A percentile compares a stretch with the other conserved stretches of the same genome.
These are phyloP conservation scores for Arthrinium puccinioides DNA, from an alignment of 2,329 filamentous ascomycete species.

Conservation along the genomic window DNA sequence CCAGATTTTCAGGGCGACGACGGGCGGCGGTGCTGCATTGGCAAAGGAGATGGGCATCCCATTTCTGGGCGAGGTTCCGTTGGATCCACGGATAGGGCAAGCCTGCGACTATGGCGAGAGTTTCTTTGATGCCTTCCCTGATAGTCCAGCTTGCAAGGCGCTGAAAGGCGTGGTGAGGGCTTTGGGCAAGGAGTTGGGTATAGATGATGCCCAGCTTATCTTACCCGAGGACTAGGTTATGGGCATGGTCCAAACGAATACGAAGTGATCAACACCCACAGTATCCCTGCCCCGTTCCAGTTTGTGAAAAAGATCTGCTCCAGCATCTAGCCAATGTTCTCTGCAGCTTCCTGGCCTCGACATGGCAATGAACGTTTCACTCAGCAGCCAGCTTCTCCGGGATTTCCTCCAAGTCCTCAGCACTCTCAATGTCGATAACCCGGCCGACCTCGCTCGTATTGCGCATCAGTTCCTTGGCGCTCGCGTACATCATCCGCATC, in stretches of 20 bases:
- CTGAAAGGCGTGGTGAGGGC: slow-evolving; percentile 73
- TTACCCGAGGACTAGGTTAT: slow-evolving; percentile 31
- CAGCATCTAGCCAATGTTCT: neutral
- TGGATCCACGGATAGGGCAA: slow-evolving; percentile 93
- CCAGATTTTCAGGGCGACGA: slow-evolving; percentile 87
- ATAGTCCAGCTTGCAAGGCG: slow-evolving; percentile 82
- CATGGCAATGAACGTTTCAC: slow-evolving; percentile 8
- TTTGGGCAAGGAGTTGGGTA: slow-evolving; percentile 58
- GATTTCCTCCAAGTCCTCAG: slow-evolving; percentile 77
- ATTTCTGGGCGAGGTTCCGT: slow-evolving; percentile 81
- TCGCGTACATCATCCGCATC: slow-evolving; percentile 87
- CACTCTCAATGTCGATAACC: slow-evolving; percentile 76
- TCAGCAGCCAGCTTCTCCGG: slow-evolving; percentile 51
- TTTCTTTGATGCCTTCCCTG: slow-evolving; percentile 88
- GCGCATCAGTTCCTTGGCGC: slow-evolving; percentile 91
- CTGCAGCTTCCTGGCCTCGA: neutral
- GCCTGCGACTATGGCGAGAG: slow-evolving; percentile 96
- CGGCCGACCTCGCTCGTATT: slow-evolving; percentile 85
- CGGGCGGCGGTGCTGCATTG: slow-evolving; percentile 73
- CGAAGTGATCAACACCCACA: too few relatives aligned
- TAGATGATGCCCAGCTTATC: slow-evolving; percentile 50
- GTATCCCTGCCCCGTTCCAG: too few relatives aligned
- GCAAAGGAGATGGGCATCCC: slow-evolving; percentile 83
- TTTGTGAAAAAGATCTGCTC: too few relatives aligned
- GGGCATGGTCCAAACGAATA: neutral